Evolutionary conservation across 306 rosid species (phyloP), one percentile per base, ranked within the genome.

Genomic region (Albizia julibrissin): DNA sequence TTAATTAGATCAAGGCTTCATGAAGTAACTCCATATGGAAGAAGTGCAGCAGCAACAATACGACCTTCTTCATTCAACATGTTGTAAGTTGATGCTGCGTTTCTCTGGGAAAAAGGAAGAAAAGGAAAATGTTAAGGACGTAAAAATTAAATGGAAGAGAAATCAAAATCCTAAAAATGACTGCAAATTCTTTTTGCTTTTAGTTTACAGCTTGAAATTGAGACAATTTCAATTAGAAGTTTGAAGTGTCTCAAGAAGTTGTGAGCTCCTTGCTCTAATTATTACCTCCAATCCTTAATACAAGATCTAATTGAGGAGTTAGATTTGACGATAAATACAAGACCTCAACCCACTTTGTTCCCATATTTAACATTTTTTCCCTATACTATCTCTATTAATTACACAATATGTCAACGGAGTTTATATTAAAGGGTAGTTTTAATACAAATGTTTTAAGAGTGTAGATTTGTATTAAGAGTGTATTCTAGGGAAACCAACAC

Each of bases 11-110:
- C 77, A 29, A 64, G 4, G 87, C 82, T 67, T 88, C 86, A 95
- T 47, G 95, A 89, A 88, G 93, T 83, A 78, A 86, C 93, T 82
- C 97, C 93, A 13, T 78, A 84, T 4, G 99, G 99, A 69, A 92
- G 83, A 85, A 93, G 87, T 0, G 98, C 99, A 71, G 97, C 99
- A 81, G 98, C 98, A 58, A 93, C 99, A 33, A 93, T 82, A 71
- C 99, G 89, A 77, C 99, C 95, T 87, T 95, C 99, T 85, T 95
- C 99, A 49, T 93, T 95, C 89, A 95, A 75, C 81, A 95, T 93
- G 85, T 95, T 95, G 92, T 90, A 95, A 10, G 99, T 95, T 52
- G 98, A 90, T 62, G 91, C 59, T 0, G 98, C 98, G n/a, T 95
- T 95, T 80, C 93, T 93, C 99, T 95, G 70, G 43, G 69, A 47